Percentiles rank a stretch among this genome's conserved stretches.
Evolutionary conservation across 352 stramenopile genomes (phyloP).

Genomic region (Aphanomyces euteiches): DNA sequence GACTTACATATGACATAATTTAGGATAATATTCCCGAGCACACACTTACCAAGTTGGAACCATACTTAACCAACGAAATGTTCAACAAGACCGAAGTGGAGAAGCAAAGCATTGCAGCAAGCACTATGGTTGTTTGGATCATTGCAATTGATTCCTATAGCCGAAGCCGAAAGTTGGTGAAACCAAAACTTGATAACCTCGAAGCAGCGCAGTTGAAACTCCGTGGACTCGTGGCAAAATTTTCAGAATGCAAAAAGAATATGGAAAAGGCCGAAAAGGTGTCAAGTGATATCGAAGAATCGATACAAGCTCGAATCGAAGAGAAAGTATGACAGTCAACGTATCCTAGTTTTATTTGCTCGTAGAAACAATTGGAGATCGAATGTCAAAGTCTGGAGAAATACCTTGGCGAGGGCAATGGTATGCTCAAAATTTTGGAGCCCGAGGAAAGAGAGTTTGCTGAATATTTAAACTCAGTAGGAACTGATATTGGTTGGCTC

Average conservation of each 20-base stretch:
- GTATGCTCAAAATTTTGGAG: constrained; percentile 3
- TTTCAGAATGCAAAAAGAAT: constrained; percentile 61
- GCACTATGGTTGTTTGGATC: constrained; percentile 76
- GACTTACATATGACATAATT: too few species aligned
- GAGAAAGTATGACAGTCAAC: constrained; percentile 2
- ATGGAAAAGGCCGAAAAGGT: constrained; percentile 47
- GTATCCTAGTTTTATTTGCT: neutral
- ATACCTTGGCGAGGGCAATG: constrained; percentile 37
- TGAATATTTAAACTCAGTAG: constrained; percentile 41
- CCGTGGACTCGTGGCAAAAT: constrained; percentile 56
- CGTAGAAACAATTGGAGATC: constrained; percentile 32
- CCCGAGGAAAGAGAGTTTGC: constrained; percentile 35
- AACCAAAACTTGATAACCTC: constrained; percentile 63
- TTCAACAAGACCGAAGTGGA: constrained; percentile 70
- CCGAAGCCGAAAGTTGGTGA: constrained; percentile 42
- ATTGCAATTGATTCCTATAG: constrained; percentile 65
- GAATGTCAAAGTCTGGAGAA: constrained; percentile 39
- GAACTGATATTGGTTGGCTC: constrained; percentile 16
- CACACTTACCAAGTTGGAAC: constrained; percentile 44
- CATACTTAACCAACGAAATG: constrained; percentile 50
- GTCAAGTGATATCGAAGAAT: constrained; percentile 21
- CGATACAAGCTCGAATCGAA: constrained; percentile 25
- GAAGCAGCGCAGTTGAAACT: constrained; percentile 53
- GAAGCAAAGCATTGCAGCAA: constrained; percentile 68
- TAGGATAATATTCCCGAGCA: constrained; percentile 47